Evolutionary conservation across 345 rosid genomes (phyloP).

Genomic region (Corchorus capsularis): DNA sequence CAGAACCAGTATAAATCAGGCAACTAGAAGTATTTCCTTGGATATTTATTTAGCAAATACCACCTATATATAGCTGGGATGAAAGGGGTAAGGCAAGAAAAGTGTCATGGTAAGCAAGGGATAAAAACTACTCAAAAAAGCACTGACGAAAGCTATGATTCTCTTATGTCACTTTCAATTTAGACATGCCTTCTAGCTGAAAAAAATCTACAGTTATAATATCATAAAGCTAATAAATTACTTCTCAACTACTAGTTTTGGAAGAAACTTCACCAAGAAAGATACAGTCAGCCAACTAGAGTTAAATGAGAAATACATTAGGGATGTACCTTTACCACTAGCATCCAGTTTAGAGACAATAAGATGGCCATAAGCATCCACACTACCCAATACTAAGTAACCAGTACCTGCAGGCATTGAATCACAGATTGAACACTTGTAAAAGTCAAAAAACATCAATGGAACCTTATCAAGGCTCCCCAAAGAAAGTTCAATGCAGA

Average conservation of each 20-base stretch:
- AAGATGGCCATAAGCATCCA: conserved; percentile 64
- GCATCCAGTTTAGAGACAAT: conserved; percentile 60
- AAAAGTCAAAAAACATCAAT: conserved; percentile 8
- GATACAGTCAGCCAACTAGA: not conserved
- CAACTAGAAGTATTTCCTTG: not conserved
- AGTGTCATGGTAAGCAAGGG: not conserved
- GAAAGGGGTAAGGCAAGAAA: not conserved
- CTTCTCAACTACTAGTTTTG: not conserved
- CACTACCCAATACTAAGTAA: conserved; percentile 62
- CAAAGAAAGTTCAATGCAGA: too few relatives aligned
- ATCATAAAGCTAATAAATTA: not conserved
- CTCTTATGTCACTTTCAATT: not conserved
- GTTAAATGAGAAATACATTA: not conserved
- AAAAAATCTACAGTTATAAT: not conserved
- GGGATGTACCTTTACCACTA: conserved; percentile 47
- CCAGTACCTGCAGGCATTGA: conserved; percentile 41
- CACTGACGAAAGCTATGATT: not conserved
- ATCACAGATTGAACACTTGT: conserved; percentile 4
- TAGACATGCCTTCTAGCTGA: too few relatives aligned
- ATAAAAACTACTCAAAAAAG: conserved; percentile 1
- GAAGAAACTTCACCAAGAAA: not conserved
- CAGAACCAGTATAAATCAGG: not conserved
- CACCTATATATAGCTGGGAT: not conserved
- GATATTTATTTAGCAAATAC: not conserved
- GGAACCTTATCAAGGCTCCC: not conserved